Conservation (phyloP, 352 stramenopile species). For the Globisporangium mamillatum region DNA sequence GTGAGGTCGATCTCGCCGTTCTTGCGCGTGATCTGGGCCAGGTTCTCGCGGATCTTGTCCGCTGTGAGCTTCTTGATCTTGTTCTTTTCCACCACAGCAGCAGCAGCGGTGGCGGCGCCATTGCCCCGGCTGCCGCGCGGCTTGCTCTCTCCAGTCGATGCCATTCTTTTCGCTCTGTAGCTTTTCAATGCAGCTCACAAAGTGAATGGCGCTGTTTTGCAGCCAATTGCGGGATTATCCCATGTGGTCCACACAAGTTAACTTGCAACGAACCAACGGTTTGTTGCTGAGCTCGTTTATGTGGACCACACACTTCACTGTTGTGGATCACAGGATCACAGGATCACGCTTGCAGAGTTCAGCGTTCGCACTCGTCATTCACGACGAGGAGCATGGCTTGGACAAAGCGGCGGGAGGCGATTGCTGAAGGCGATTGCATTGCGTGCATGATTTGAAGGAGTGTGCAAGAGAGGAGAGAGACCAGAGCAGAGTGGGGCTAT, state of each 20-base stretch:
- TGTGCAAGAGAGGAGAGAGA: neutral
- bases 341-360: neutral
- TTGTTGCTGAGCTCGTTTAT: neutral
- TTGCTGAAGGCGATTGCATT: neutral
- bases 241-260: neutral
- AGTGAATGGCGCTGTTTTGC: neutral
- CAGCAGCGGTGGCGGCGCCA: neutral
- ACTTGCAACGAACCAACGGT: neutral
- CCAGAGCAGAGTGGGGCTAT: neutral
- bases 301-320: neutral
- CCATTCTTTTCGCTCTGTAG: neutral
- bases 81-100: slow-evolving; percentile 33
- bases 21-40: slow-evolving; percentile 39
- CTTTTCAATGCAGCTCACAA: neutral
- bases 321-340: neutral
- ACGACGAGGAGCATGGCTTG: neutral
- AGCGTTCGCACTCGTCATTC: no score
- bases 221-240: neutral
- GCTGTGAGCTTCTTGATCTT: slow-evolving; percentile 89
- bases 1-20: slow-evolving; percentile 65
- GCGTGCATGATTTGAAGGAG: neutral
- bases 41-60: slow-evolving; percentile 66
- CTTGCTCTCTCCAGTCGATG: slow-evolving; percentile 1
- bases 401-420: neutral
- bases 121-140: neutral